phyloP scores from a whole-genome alignment of 208 protist genomes.

The Leishmania tarentolae region DNA sequence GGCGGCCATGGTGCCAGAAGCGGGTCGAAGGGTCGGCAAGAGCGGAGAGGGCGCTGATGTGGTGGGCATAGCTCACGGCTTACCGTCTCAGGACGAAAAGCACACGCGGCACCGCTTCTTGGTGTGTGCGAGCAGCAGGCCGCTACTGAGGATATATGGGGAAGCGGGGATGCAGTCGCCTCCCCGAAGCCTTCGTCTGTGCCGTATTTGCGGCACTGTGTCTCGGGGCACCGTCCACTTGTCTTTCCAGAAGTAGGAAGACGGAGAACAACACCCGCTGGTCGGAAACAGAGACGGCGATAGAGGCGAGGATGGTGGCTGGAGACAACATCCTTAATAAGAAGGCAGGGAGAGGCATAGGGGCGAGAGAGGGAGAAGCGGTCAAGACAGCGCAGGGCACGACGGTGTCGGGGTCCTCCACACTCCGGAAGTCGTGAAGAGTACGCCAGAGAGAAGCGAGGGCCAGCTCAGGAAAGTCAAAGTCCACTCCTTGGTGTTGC shows the following conservation, averaged over 20 bases:
- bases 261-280: neutral
- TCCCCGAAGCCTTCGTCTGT: neutral
- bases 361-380: neutral
- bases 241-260: neutral
- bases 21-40: conserved; percentile 5
- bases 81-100: neutral
- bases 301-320: neutral
- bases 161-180: neutral
- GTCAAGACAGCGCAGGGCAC: neutral
- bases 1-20: conserved; percentile 4
- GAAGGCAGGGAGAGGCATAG: neutral
- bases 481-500: neutral
- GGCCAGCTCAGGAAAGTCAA: neutral
- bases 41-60: neutral
- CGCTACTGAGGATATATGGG: neutral
- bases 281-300: neutral
- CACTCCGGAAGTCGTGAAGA: neutral
- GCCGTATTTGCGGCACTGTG: neutral
- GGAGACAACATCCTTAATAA: neutral
- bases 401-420: neutral
- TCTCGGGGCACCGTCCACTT: neutral
- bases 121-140: neutral
- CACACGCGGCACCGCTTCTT: neutral
- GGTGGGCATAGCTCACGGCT: neutral
- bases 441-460: neutral